Evolutionary conservation across 139 green algal species (phyloP), one percentile per base, ranked within the genome.

Genomic region (Chlamydomonas incerta): DNA sequence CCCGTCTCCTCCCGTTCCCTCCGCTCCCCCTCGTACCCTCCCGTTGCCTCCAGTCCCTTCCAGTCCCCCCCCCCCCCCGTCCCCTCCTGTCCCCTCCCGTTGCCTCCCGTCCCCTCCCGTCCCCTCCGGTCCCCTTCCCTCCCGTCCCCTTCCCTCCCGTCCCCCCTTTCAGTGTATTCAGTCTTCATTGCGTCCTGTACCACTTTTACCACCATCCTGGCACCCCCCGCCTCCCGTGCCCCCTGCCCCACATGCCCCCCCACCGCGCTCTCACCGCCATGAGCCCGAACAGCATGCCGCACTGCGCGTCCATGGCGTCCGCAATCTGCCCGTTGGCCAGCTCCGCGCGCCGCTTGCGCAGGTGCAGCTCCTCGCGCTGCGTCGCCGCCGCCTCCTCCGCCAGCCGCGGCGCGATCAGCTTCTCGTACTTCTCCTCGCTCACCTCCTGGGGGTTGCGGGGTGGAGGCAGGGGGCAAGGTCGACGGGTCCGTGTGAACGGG

Each of bases 371-470:
- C n/a, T 88, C 88, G 33, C 77, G 76, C 33, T 62, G 50, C 31
- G 31, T 41, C 9, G 66, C 37, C 29, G 72, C 65, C 5, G 70
- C 65, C 70, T 88, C 83, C 77, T 89, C 88, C 20, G 82, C 76
- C 47, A 91, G 58, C 21, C 67, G 67, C 1, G 88, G 88, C 24
- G 79, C 77, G 0, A 91, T 73, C 24, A 83, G 50, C 65, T 91
- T 91, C 10, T 91, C 88, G 37, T 87, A 91, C 60, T 87, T 87
- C 71, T 91, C 88, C 83, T 91, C 77, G 52, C 82, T 83, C 14
- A 88, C 55, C 72, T 91, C 88, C 83, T 91, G 76, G 6, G 24
- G 3, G n/a, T n/a, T n/a, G n/a, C n/a, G n/a, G n/a, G n/a, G n/a
- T n/a, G n/a, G n/a, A n/a, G n/a, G 60, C 58, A 1, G 55, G 35